Percentiles rank a stretch among this genome's conserved stretches.
phyloP scores from a whole-genome alignment of 2,329 filamentous ascomycete species.

The Pezicula radicicola region DNA sequence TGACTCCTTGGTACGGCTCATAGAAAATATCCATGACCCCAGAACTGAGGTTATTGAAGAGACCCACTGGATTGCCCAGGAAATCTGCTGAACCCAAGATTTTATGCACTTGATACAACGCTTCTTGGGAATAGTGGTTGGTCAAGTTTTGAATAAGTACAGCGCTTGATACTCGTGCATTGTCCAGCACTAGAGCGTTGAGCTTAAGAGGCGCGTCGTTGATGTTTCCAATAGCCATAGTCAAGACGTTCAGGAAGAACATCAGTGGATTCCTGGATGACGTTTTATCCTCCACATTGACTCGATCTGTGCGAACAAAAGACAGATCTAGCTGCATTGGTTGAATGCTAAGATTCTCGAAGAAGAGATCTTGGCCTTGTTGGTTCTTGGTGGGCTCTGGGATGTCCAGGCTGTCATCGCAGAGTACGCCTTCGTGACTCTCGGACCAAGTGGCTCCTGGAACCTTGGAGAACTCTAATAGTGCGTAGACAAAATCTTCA shows the following conservation, averaged over 20 bases:
- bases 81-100: conserved; percentile 97
- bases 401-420: conserved; percentile 85
- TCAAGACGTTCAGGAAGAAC: conserved; percentile 98
- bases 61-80: conserved; percentile 91
- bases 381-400: conserved; percentile 86
- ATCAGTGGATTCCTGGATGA: conserved; percentile 91
- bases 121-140: conserved; percentile 96
- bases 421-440: conserved; percentile 73
- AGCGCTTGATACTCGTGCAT: conserved; percentile 84
- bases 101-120: conserved; percentile 93
- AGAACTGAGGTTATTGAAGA: conserved; percentile 98
- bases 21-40: conserved; percentile 98
- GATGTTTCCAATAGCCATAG: conserved; percentile 98
- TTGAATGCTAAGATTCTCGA: conserved; percentile 93
- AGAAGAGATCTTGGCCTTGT: conserved; percentile 92
- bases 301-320: conserved; percentile 92
- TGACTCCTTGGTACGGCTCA: conserved; percentile 96
- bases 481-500: conserved; percentile 95
- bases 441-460: conserved; percentile 86
- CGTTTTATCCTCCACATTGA: conserved; percentile 94
- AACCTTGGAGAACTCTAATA: conserved; percentile 92
- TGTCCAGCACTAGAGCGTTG: conserved; percentile 92
- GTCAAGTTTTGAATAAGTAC: conserved; percentile 83
- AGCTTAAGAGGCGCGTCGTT: conserved; percentile 94
- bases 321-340: conserved; percentile 98